Conservation (phyloP, 257 asterid genomes). For the Ligustrum vulgare region DNA sequence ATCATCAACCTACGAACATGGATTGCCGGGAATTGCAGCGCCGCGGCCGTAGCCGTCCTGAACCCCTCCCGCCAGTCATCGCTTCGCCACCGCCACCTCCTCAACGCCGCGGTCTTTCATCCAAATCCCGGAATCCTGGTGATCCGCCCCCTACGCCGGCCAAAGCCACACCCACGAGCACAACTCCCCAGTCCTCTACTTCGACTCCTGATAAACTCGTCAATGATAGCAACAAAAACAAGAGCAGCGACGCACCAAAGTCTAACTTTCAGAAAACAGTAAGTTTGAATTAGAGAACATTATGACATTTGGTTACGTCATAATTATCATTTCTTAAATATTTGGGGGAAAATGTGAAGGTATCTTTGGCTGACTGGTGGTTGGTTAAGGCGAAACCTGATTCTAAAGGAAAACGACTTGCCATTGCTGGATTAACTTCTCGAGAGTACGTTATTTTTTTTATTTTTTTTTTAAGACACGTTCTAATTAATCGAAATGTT, state of each 20-base stretch:
- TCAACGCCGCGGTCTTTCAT: background rate
- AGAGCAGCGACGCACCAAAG: slow-evolving; percentile 15
- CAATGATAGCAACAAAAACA: background rate
- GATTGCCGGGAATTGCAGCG: background rate
- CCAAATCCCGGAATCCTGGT: background rate
- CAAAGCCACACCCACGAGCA: background rate
- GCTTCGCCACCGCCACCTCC: background rate
- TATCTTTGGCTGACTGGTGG: slow-evolving; percentile 77
- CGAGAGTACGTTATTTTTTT: slow-evolving; percentile 40
- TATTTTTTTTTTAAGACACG: background rate
- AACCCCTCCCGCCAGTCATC: background rate
- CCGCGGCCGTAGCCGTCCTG: background rate
- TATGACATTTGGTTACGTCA: background rate
- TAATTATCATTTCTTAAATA: background rate
- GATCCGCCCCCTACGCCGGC: background rate
- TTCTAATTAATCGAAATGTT: background rate
- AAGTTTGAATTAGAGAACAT: slow-evolving; percentile 10
- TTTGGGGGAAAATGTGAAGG: slow-evolving; percentile 32
- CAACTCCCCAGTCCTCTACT: slow-evolving; percentile 32
- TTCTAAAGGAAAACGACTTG: slow-evolving; percentile 47
- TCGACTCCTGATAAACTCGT: slow-evolving; percentile 16
- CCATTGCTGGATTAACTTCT: slow-evolving; percentile 54
- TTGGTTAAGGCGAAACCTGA: slow-evolving; percentile 47
- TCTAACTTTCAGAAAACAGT: slow-evolving; percentile 56
- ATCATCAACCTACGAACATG: background rate